Evolutionary conservation across 2,329 filamentous ascomycete species (phyloP), one percentile per base, ranked within the genome.

Genomic region (Penicillium griseofulvum): DNA sequence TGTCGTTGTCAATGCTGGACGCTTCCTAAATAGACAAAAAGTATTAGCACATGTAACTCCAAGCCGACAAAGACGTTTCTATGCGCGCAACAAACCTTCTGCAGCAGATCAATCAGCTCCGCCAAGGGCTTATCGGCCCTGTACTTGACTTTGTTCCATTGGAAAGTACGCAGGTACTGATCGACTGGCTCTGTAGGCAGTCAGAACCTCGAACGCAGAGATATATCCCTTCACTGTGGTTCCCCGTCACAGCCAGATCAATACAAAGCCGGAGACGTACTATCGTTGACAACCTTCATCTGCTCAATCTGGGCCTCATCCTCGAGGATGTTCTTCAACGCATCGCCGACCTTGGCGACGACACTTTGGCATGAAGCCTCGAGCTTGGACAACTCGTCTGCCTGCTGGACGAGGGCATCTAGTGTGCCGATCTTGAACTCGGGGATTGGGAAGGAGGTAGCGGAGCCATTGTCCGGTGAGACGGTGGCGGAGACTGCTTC

Each of bases 111-210:
- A 65, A 97, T 88, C 56, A 97, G 81, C 70, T 97, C 93, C 53
- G 86, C 83, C 58, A 99, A 83, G 48, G 93, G 85, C 73, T 93
- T 95, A 75, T 99, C 94, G 59, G 90, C 88, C 67, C 94, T 87
- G 76, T 97, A 99, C 73, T 96, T 94, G 76, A 96, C 90, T 76
- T 94, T 97, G 79, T 97, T 97, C 94, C 94, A 99, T 63, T 85
- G 83, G 76, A 97, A 99, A 52, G 83, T 87, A 69, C 87, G 85
- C 43, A 99, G 80, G 72, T 97, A 99, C 72, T 93, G 88, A 67
- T 97, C 93, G 57, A 93, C 91, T n/a, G 94, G 92, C 75, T 96
- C 93, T 97, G 72, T 16, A 61, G 24, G 39, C 34, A 29, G 58
- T 65, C 42, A 57, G 54, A 49, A 53, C 51, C 43, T 16, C 17